Percentiles rank a stretch among this genome's conserved stretches.
Conservation (phyloP, 2,329 filamentous ascomycete species). For the Colletotrichum sp. region DNA sequence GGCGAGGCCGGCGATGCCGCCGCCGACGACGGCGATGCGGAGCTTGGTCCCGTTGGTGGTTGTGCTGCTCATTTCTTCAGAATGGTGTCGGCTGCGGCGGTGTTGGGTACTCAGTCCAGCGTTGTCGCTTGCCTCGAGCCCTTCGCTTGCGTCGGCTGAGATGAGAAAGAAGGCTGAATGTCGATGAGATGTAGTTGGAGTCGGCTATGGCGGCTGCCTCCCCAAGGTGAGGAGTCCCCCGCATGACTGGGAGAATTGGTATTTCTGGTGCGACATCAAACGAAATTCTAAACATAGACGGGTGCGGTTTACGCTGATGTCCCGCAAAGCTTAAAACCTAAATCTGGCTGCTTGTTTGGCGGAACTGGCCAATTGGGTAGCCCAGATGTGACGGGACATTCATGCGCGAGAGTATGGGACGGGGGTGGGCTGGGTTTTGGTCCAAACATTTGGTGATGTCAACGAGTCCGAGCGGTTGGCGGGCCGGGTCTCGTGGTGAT, state of each 20-base stretch:
- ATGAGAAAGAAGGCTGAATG: background rate
- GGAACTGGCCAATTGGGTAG: background rate
- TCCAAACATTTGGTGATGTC: background rate
- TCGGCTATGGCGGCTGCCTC: background rate
- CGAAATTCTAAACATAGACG: conserved; percentile 10
- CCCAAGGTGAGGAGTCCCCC: background rate
- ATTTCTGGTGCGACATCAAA: conserved; percentile 2
- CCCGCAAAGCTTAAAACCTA: background rate
- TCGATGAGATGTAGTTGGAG: background rate
- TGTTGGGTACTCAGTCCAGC: background rate
- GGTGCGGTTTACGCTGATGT: background rate
- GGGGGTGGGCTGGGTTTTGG: background rate
- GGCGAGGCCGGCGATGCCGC: conserved; percentile 14
- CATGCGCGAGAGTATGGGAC: background rate
- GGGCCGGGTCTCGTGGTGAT: background rate
- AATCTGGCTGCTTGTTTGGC: background rate
- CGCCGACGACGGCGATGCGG: conserved; percentile 4
- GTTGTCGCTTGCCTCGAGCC: background rate
- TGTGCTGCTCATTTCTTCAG: background rate
- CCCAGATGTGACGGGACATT: background rate
- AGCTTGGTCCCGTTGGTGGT: background rate
- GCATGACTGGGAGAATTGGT: background rate
- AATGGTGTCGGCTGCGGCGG: background rate
- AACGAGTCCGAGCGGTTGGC: background rate
- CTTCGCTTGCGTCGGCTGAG: background rate